Percentiles rank a stretch among this genome's conserved stretches.
Evolutionary conservation across 352 stramenopile species (phyloP).

Genomic region (Globisporangium parvum): DNA sequence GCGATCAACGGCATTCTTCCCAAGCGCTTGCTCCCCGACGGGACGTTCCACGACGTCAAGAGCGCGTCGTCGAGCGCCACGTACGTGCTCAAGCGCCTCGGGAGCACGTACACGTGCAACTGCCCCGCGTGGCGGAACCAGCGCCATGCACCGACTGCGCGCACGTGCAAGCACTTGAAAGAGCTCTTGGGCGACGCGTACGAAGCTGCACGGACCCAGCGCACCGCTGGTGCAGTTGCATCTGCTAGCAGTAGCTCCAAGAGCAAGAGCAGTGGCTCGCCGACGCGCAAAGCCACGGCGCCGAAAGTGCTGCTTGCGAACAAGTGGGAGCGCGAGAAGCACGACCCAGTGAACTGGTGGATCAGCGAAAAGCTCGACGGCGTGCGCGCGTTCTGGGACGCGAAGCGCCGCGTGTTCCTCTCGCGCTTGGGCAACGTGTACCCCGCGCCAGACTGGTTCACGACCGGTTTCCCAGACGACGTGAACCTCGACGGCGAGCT

Average conservation of each 20-base stretch:
- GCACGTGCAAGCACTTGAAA: slow-evolving; percentile 67
- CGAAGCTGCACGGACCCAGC: slow-evolving; percentile 24
- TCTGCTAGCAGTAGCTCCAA: slow-evolving; percentile 3
- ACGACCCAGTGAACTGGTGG: slow-evolving; percentile 55
- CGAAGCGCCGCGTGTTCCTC: slow-evolving; percentile 41
- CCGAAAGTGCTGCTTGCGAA: slow-evolving; percentile 53
- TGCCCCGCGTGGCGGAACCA: slow-evolving; percentile 70
- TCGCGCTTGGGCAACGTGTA: slow-evolving; percentile 63
- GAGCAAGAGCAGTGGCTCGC: slow-evolving; percentile 6
- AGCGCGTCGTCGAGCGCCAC: slow-evolving; percentile 46
- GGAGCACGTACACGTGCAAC: slow-evolving; percentile 48
- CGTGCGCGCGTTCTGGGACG: slow-evolving; percentile 61
- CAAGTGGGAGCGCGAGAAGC: slow-evolving; percentile 61
- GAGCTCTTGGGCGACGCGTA: slow-evolving; percentile 42
- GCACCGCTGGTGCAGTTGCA: slow-evolving; percentile 15
- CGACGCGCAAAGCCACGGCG: slow-evolving; percentile 22
- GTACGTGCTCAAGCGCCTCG: slow-evolving; percentile 47
- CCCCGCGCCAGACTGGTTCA: slow-evolving; percentile 57
- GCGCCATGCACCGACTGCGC: slow-evolving; percentile 27
- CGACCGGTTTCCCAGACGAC: slow-evolving; percentile 38
- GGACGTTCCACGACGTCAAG: slow-evolving; percentile 38
- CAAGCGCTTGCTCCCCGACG: slow-evolving; percentile 29
- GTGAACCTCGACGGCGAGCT: slow-evolving; percentile 69
- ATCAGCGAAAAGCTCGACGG: slow-evolving; percentile 79
- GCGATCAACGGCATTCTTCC: slow-evolving; percentile 37